Evolutionary conservation across 345 rosid species (phyloP).

Genomic region (Firmiana major): DNA sequence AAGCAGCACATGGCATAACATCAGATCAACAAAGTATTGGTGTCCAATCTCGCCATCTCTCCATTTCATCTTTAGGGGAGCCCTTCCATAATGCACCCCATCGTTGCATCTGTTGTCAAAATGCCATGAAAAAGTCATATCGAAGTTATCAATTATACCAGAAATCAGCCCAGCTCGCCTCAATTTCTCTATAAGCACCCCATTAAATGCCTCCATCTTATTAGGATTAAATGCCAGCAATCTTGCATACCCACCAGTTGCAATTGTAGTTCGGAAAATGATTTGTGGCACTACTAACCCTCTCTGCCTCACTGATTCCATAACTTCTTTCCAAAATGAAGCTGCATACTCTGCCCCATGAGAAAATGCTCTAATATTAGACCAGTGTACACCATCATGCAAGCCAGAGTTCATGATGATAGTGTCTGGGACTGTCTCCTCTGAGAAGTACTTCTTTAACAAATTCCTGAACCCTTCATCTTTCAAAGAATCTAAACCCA

Average conservation of each 20-base stretch:
- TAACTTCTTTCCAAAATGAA: constrained; percentile 66
- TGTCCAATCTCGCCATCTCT: constrained; percentile 93
- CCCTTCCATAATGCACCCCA: constrained; percentile 94
- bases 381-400: constrained; percentile 82
- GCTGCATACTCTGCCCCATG: constrained; percentile 63
- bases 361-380: constrained; percentile 45
- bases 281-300: constrained; percentile 60
- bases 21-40: constrained; percentile 95
- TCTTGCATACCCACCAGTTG: constrained; percentile 88
- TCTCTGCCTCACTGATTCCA: constrained; percentile 53
- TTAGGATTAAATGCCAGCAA: constrained; percentile 69
- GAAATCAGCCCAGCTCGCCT: constrained; percentile 55
- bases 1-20: constrained; percentile 84
- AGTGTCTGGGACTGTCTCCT: constrained; percentile 64
- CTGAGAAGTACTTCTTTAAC: constrained; percentile 68
- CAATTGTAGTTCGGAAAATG: constrained; percentile 69
- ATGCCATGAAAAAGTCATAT: constrained; percentile 95
- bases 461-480: constrained; percentile 57
- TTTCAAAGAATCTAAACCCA: constrained; percentile 75
- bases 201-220: constrained; percentile 84
- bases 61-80: constrained; percentile 79
- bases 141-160: constrained; percentile 77
- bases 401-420: constrained; percentile 86
- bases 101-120: constrained; percentile 84
- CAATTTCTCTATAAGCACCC: constrained; percentile 67